These are phyloP conservation scores for Cetradonia linearis DNA, from an alignment of 495 filamentous ascomycete species.

Conservation along the genomic window DNA sequence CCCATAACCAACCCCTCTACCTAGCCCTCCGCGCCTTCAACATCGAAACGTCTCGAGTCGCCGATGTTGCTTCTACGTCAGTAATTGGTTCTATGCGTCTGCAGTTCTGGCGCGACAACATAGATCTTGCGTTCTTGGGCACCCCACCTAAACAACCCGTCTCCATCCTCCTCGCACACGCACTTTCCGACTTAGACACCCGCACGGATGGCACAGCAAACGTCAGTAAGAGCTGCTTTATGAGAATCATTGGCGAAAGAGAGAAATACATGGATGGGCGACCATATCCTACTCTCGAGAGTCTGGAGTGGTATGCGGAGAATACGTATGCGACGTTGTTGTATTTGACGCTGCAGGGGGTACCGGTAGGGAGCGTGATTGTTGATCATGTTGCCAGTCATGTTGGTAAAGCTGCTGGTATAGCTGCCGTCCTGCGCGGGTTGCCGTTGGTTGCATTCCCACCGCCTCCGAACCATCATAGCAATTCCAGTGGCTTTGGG, in stretches of 20 bases:
- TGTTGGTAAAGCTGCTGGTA: conserved; percentile 87
- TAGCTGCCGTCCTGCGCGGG: conserved; percentile 71
- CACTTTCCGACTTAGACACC: conserved; percentile 49
- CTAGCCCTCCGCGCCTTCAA: conserved; percentile 88
- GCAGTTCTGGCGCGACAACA: conserved; percentile 85
- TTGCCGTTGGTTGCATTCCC: conserved; percentile 77
- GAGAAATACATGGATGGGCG: conserved; percentile 77
- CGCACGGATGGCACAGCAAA: conserved; percentile 43
- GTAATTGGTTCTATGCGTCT: conserved; percentile 78
- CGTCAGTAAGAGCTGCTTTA: conserved; percentile 72
- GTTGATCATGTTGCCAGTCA: conserved; percentile 88
- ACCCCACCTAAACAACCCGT: conserved; percentile 89
- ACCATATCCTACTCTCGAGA: conserved; percentile 62
- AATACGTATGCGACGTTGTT: conserved; percentile 89
- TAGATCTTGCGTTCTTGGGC: conserved; percentile 60
- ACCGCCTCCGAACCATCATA: conserved; percentile 46
- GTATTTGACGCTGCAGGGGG: conserved; percentile 70
- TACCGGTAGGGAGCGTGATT: conserved; percentile 69
- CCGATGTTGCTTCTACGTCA: conserved; percentile 73
- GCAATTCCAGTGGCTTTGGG: conserved; percentile 32
- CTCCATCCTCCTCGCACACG: conserved; percentile 67
- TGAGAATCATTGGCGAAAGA: conserved; percentile 63
- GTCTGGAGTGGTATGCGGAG: conserved; percentile 80
- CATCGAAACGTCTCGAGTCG: conserved; percentile 75
- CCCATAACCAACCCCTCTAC: conserved; percentile 61